Conservation (phyloP, 495 filamentous ascomycete species). For the Durotheca rogersii region DNA sequence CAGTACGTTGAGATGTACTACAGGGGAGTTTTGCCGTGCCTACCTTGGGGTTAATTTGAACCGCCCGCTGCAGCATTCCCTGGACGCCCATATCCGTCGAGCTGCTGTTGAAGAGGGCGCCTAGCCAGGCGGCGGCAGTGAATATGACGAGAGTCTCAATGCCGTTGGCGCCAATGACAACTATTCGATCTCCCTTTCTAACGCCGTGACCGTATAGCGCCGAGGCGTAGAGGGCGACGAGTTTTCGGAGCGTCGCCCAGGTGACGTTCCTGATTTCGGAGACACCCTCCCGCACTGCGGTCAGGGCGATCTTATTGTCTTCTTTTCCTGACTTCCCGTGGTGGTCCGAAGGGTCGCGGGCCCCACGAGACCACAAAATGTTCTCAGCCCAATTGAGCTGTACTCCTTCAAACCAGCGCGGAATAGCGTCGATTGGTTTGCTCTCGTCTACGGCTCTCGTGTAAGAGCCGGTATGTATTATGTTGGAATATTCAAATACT, state of each 20-base stretch:
- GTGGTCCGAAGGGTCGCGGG: constrained; percentile 31
- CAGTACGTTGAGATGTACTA: not conserved
- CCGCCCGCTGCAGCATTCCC: constrained; percentile 70
- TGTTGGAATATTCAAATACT: constrained; percentile 56
- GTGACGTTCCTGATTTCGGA: constrained; percentile 57
- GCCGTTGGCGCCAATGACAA: constrained; percentile 69
- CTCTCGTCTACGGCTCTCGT: constrained; percentile 64
- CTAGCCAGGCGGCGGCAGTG: constrained; percentile 63
- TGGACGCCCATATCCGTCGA: constrained; percentile 80
- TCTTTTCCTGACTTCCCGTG: constrained; percentile 60
- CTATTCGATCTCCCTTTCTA: constrained; percentile 67
- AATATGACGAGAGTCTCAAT: constrained; percentile 69
- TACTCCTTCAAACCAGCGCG: constrained; percentile 67
- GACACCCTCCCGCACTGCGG: constrained; percentile 70
- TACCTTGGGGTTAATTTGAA: constrained; percentile 67
- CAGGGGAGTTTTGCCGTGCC: no score
- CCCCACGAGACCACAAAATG: constrained; percentile 51
- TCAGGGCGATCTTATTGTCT: constrained; percentile 65
- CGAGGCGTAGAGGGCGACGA: constrained; percentile 56
- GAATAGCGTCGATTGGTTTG: constrained; percentile 65
- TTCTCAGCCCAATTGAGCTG: constrained; percentile 66
- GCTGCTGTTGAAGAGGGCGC: constrained; percentile 68
- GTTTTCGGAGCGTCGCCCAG: constrained; percentile 60
- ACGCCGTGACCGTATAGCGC: constrained; percentile 66
- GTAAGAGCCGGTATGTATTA: constrained; percentile 64